Evolutionary conservation across 345 rosid genomes (phyloP).

Genomic region (Garcia nutans): DNA sequence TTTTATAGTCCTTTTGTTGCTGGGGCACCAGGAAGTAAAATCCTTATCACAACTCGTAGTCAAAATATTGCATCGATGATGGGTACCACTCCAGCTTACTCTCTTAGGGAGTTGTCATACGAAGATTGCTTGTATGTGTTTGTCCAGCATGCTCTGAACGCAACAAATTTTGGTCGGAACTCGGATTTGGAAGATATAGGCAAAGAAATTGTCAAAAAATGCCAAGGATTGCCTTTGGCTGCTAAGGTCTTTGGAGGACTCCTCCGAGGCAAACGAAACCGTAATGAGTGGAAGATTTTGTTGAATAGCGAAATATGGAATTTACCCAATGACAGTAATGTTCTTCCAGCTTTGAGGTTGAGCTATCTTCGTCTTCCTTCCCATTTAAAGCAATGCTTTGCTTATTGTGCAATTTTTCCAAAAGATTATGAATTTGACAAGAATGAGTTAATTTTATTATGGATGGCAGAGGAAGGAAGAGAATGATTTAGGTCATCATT

Average conservation of each 20-base stretch:
- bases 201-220: conserved; percentile 12
- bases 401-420: conserved; percentile 20
- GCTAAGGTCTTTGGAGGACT: conserved; percentile 28
- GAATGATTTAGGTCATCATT: not conserved
- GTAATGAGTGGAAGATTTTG: conserved; percentile 12
- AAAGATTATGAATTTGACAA: conserved; percentile 11
- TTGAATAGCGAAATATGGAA: conserved; percentile 26
- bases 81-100: not conserved
- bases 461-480: not conserved
- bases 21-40: conserved; percentile 27
- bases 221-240: conserved; percentile 35
- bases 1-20: conserved; percentile 15
- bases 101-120: conserved; percentile 6
- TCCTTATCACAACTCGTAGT: conserved; percentile 29
- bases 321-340: conserved; percentile 4
- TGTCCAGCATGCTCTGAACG: not conserved
- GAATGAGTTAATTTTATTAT: not conserved
- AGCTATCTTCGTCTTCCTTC: conserved; percentile 27
- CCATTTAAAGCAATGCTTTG: conserved; percentile 19
- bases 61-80: conserved; percentile 5
- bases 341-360: conserved; percentile 16
- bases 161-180: not conserved
- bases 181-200: not conserved
- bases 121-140: not conserved
- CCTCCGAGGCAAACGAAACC: not conserved